A percentile compares a stretch with the other conserved stretches of the same genome.
Conservation (phyloP, 305 asterid genomes). For the Stenogyne calaminthoides region DNA sequence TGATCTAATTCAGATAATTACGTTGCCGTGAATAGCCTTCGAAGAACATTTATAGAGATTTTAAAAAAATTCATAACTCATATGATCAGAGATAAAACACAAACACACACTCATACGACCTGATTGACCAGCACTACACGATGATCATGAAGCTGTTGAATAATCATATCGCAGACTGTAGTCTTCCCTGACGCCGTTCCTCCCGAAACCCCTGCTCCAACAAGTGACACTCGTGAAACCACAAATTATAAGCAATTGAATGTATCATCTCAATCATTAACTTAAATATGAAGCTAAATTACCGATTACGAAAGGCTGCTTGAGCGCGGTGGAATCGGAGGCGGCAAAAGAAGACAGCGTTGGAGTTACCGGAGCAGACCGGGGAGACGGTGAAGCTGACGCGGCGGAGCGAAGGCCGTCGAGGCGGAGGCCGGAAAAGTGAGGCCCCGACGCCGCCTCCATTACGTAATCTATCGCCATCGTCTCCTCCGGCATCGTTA, state of each 20-base stretch:
- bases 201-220: slow-evolving; percentile 85
- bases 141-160: slow-evolving; percentile 98
- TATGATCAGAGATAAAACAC: background rate
- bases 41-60: background rate
- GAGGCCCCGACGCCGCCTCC: slow-evolving; percentile 90
- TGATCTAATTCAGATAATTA: background rate
- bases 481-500: slow-evolving; percentile 54
- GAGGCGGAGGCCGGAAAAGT: slow-evolving; percentile 83
- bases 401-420: slow-evolving; percentile 52
- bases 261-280: background rate
- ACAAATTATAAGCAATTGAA: background rate
- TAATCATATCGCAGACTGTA: slow-evolving; percentile 97
- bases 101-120: slow-evolving; percentile 50
- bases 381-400: slow-evolving; percentile 56
- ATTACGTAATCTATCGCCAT: slow-evolving; percentile 73
- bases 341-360: slow-evolving; percentile 35
- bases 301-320: slow-evolving; percentile 97
- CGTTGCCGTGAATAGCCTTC: background rate
- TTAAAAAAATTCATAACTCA: background rate
- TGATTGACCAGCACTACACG: slow-evolving; percentile 95
- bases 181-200: slow-evolving; percentile 99
- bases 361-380: slow-evolving; percentile 43
- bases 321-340: slow-evolving; percentile 48
- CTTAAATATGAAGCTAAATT: background rate
- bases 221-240: background rate